phyloP scores from a whole-genome alignment of 306 rosid genomes.

The Quercus wislizeni region DNA sequence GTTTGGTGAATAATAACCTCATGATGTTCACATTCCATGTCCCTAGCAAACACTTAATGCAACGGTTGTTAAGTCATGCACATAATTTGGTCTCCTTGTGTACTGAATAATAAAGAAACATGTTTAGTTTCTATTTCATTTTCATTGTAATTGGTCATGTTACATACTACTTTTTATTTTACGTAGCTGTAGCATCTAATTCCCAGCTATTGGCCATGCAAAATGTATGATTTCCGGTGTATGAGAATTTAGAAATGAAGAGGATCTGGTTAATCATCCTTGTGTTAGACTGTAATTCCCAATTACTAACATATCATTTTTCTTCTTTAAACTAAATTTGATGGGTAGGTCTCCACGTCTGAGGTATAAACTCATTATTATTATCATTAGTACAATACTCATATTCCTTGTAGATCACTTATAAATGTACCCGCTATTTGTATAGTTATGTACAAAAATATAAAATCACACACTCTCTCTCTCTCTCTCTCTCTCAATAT shows the following conservation, averaged over 20 bases:
- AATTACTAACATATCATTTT: too few relatives aligned
- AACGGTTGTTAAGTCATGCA: conserved; percentile 23
- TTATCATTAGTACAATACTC: too few relatives aligned
- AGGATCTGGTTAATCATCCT: not conserved
- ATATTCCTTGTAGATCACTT: too few relatives aligned
- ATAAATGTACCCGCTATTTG: too few relatives aligned
- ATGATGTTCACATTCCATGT: conserved; percentile 15
- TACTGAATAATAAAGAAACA: conserved; percentile 10
- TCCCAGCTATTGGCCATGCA: conserved; percentile 3
- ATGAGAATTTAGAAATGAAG: not conserved
- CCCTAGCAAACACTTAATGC: not conserved
- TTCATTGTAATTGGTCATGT: conserved; percentile 38
- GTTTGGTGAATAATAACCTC: conserved; percentile 60
- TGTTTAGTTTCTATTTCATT: conserved; percentile 44
- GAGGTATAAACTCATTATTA: too few relatives aligned
- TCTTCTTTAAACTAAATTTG: too few relatives aligned
- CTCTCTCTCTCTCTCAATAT: too few relatives aligned
- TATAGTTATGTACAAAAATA: too few relatives aligned
- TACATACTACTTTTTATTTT: conserved; percentile 14
- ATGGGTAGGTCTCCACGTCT: too few relatives aligned
- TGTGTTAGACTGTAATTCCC: not conserved
- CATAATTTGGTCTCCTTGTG: conserved; percentile 23
- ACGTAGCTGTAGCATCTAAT: conserved; percentile 23
- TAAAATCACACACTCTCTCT: too few relatives aligned
- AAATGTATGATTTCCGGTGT: conserved; percentile 1